phyloP scores from a whole-genome alignment of 805 yeast genomes.

The Yarrowia deformans region DNA sequence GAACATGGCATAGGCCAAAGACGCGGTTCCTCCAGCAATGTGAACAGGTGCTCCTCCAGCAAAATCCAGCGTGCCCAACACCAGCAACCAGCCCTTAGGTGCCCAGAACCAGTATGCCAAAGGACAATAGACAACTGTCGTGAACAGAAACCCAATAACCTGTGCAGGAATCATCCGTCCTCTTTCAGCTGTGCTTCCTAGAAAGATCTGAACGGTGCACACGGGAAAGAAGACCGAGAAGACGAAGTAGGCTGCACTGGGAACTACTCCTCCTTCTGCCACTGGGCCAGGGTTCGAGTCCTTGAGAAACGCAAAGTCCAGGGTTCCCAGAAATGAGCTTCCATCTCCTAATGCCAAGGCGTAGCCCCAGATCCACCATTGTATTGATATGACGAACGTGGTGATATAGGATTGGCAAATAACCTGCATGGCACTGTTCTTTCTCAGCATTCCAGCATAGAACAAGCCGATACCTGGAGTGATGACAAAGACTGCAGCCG shows the following conservation, averaged over 20 bases:
- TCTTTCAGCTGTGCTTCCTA: constrained; percentile 58
- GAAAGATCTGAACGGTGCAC: constrained; percentile 23
- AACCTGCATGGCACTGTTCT: constrained; percentile 90
- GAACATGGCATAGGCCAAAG: constrained; percentile 68
- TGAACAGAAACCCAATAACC: constrained; percentile 70
- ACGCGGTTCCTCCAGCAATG: constrained; percentile 72
- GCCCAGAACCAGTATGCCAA: constrained; percentile 81
- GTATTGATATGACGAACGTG: constrained; percentile 80
- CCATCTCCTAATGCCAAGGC: constrained; percentile 90
- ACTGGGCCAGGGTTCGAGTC: constrained; percentile 20
- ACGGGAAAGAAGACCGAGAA: constrained; percentile 28
- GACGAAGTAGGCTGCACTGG: constrained; percentile 23
- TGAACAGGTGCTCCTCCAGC: constrained; percentile 84
- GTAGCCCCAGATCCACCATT: constrained; percentile 99
- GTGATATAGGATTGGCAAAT: constrained; percentile 95
- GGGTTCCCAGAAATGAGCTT: constrained; percentile 64
- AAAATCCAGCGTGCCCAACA: constrained; percentile 69
- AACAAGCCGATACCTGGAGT: constrained; percentile 93
- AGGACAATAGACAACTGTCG: constrained; percentile 76
- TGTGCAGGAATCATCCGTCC: constrained; percentile 75
- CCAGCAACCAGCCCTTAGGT: constrained; percentile 66
- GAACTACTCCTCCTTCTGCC: constrained; percentile 5
- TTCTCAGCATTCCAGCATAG: constrained; percentile 92
- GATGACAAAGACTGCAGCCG: constrained; percentile 85
- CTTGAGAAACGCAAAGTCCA: constrained; percentile 7